Base-by-base conservation (phyloP, 345 rosid genomes). In the Lumnitzera littorea region DNA sequence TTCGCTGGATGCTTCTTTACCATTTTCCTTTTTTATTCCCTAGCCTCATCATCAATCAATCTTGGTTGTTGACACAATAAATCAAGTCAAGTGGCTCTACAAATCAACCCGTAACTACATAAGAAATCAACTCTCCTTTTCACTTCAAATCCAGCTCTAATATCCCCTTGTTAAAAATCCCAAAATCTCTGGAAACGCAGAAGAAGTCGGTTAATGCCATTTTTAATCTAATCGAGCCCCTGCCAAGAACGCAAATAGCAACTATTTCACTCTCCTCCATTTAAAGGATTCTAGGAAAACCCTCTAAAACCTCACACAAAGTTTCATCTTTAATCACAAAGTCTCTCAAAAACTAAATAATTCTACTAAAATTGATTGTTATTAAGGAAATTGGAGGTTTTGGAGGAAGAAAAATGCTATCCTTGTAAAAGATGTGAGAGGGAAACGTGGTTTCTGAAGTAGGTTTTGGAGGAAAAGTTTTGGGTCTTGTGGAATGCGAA, bases 11-110 rank as follows among this genome's bases (percentile, higher is more conserved):
- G 20, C 20, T 20, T 20, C 20, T 20, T 20, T 20, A 20, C 20
- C 20, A 20, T 20, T 20, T 20, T 20, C 20, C 20, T 20, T 20
- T 20, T 20, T 20, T 20, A 20, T 20, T 20, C 20, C 20, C 20
- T 20, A 20, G 20, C 20, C 20, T 20, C 20, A 20, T 20, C 20
- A 20, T 20, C 20, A 68, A 88, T 74, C 72, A 80, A 78, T 74
- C 96, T 76, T 0, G 95, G 91, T 69, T 91, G 96, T 74, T 78
- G 82, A 94, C 91, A 84, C 55, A 91, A 63, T 59, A 91, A 78
- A 69, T 76, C 84, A 12, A 88, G 20, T 20, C 20, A 80, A 10
- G 96, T 95, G 11, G 84, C 96, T 68, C 94, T 78, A 46, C 62
- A 86, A 49, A 74, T 91, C 76, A 91, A 48, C 67, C 96, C 91